These are phyloP conservation scores for Lodderomyces parapsilosis DNA, from an alignment of 1,139 yeast species.

Conservation along the genomic window DNA sequence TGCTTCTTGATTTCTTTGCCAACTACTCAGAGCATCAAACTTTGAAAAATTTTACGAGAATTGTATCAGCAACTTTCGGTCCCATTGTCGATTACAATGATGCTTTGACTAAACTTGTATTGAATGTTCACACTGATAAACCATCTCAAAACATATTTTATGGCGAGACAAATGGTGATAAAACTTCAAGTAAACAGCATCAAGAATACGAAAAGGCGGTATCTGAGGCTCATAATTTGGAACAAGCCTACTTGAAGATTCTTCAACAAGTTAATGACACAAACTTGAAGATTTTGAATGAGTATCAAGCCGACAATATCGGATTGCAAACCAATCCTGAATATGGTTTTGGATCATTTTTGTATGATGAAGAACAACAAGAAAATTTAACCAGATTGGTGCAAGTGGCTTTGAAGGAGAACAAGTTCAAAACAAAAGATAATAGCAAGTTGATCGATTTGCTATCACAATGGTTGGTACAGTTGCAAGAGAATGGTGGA, in stretches of 20 bases:
- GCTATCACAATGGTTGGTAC: slow-evolving; percentile 69
- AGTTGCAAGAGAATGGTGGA: slow-evolving; percentile 31
- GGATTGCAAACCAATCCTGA: slow-evolving; percentile 66
- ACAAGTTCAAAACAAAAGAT: slow-evolving; percentile 45
- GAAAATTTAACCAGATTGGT: slow-evolving; percentile 47
- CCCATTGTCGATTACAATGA: slow-evolving; percentile 44
- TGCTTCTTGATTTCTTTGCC: slow-evolving; percentile 74
- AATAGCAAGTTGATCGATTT: slow-evolving; percentile 52
- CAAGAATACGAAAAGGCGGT: slow-evolving; percentile 31
- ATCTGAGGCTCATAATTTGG: slow-evolving; percentile 52
- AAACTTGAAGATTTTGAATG: slow-evolving; percentile 57
- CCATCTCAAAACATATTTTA: slow-evolving; percentile 67
- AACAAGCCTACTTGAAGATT: slow-evolving; percentile 76
- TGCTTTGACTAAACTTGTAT: slow-evolving; percentile 49
- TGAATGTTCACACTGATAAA: slow-evolving; percentile 48
- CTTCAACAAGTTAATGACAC: slow-evolving; percentile 60
- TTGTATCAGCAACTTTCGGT: slow-evolving; percentile 62
- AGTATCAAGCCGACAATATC: slow-evolving; percentile 34
- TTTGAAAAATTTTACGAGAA: slow-evolving; percentile 47
- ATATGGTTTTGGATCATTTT: slow-evolving; percentile 78
- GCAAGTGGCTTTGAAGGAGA: slow-evolving; percentile 48
- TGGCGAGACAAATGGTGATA: slow-evolving; percentile 45
- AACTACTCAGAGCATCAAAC: slow-evolving; percentile 49
- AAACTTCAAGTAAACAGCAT: slow-evolving; percentile 13
- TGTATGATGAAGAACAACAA: slow-evolving; percentile 56